These are phyloP conservation scores for Quaeritorhiza haematococci DNA, from an alignment of 371 early-diverging fungal species.

Conservation along the genomic window DNA sequence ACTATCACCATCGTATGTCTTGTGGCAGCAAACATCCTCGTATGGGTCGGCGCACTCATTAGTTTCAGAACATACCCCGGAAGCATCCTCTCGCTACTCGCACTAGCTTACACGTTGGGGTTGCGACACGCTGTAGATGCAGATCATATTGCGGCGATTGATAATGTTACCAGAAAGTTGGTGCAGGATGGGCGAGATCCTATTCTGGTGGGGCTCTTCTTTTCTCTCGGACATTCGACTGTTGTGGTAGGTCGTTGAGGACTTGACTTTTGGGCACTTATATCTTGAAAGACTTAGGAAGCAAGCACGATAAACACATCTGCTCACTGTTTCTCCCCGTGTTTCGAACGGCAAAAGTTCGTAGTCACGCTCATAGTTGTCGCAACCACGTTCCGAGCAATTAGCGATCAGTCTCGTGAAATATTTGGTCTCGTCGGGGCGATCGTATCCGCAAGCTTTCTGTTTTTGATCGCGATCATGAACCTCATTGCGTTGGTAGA, in stretches of 20 bases:
- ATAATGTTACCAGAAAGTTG: constrained; percentile 65
- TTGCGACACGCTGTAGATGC: constrained; percentile 3
- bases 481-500: constrained; percentile 45
- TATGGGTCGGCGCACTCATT: too few relatives aligned
- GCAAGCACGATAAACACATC: neutral
- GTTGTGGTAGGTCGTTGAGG: too few relatives aligned
- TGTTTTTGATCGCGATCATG: constrained; percentile 55
- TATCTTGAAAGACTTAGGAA: too few relatives aligned
- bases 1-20: too few relatives aligned
- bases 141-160: constrained; percentile 72
- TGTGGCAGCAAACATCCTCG: too few relatives aligned
- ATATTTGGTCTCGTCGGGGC: constrained; percentile 58
- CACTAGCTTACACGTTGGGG: neutral
- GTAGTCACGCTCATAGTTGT: constrained; percentile 44
- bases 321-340: neutral
- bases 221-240: constrained; percentile 66
- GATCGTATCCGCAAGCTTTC: constrained; percentile 50
- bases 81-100: neutral
- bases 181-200: constrained; percentile 41
- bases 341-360: constrained; percentile 6
- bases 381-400: constrained; percentile 44
- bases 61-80: too few relatives aligned
- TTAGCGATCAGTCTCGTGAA: constrained; percentile 43
- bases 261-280: too few relatives aligned
- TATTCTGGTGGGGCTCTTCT: constrained; percentile 59